Evolutionary conservation across 768 basidiomycete species (phyloP).

Genomic region (Pleurotus citrinopileatus): DNA sequence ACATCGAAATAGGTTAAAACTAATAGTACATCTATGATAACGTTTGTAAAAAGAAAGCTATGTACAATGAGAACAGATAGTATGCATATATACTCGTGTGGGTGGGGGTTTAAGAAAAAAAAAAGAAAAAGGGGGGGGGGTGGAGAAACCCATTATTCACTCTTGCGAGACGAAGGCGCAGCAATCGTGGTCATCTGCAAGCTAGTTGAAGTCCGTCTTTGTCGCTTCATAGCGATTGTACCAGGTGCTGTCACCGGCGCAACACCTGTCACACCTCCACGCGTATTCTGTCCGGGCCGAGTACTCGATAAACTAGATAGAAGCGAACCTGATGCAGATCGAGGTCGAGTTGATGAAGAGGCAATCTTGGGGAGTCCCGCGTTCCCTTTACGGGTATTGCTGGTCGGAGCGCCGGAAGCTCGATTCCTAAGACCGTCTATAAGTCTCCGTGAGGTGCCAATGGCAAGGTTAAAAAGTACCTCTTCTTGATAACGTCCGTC

Average conservation of each 20-base stretch:
- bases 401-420: constrained; percentile 71
- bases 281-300: constrained; percentile 32
- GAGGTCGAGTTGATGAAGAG: constrained; percentile 67
- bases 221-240: constrained; percentile 66
- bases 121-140: background rate
- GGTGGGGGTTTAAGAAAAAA: background rate
- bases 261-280: constrained; percentile 18
- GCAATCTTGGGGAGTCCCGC: constrained; percentile 71
- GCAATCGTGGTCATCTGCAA: constrained; percentile 37
- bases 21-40: constrained; percentile 25
- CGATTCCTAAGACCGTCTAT: constrained; percentile 55
- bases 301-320: constrained; percentile 43
- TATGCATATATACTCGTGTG: constrained; percentile 16
- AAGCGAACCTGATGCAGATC: constrained; percentile 60
- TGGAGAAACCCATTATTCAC: background rate
- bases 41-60: constrained; percentile 20
- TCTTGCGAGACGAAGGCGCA: constrained; percentile 12
- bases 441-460: constrained; percentile 6
- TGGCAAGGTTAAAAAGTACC: constrained; percentile 39
- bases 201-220: constrained; percentile 72
- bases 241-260: constrained; percentile 26
- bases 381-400: constrained; percentile 61
- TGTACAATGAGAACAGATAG: constrained; percentile 14
- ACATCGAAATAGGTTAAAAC: constrained; percentile 1
- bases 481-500: constrained; percentile 97